These are phyloP conservation scores for Ceratorhiza oryzae-sativae DNA, from an alignment of 1,284 basidiomycete genomes.

Conservation along the genomic window DNA sequence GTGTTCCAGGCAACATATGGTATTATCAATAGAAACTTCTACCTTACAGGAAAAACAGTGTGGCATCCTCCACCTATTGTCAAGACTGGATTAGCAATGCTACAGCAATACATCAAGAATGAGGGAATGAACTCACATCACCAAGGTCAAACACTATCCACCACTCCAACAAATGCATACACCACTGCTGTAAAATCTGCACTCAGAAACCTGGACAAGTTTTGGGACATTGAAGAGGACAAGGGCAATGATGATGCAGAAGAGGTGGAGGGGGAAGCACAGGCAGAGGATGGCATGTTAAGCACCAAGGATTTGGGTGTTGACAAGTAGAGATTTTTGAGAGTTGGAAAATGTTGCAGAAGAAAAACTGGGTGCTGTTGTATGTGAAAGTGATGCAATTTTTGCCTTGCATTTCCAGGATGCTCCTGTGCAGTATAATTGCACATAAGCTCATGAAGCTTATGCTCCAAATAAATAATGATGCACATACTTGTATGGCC, in stretches of 20 bases:
- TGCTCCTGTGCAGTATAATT: too few species aligned
- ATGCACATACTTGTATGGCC: neutral
- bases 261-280: too few species aligned
- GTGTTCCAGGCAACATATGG: neutral
- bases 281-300: too few species aligned
- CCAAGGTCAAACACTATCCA: neutral
- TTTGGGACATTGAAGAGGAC: neutral
- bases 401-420: too few species aligned
- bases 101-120: neutral
- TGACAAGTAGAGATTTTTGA: neutral
- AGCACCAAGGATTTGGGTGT: neutral
- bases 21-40: neutral
- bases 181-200: neutral
- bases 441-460: too few species aligned
- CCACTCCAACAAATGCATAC: neutral
- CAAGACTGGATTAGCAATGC: neutral
- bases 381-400: too few species aligned
- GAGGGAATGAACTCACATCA: constrained; percentile 6
- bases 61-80: constrained; percentile 4
- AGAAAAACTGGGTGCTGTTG: too few species aligned
- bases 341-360: neutral
- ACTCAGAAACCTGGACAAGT: neutral
- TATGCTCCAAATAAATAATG: too few species aligned
- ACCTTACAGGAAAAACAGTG: neutral
- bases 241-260: too few species aligned